Evolutionary conservation across 2,329 filamentous ascomycete genomes (phyloP), one percentile per base, ranked within the genome.

Genomic region (Penicillium janthinellum): DNA sequence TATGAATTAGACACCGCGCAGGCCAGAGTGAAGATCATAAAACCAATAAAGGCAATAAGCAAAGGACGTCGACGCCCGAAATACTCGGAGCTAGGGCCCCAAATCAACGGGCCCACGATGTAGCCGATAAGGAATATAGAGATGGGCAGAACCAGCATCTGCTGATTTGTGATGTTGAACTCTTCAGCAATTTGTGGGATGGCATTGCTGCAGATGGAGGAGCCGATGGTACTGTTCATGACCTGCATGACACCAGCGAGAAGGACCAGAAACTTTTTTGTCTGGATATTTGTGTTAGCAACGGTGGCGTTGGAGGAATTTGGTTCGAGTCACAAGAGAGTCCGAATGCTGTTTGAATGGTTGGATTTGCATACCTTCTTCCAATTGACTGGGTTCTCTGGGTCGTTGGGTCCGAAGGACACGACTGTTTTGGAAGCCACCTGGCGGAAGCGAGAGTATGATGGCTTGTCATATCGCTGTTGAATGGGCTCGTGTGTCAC

Each of bases 1-100:
- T 76, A 83, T 7, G 70, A 79, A 1, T 76, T 73, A 0, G 77
- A 74, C 8, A 82, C 58, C 0, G 80, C 80, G 54, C 77, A 81
- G 2, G 72, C 79, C 56, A 80, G 68, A 15, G 75, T 80, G 65
- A 77, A 81, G 3, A 75, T 62, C 52, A 71, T 78, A 57, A 77
- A 81, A 1, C 74, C 64, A 12, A 73, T n/a, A 63, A 86, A 87
- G 0, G 84, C 81, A 2, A 72, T 73, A 0, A 87, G 73, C 64
- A 87, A 64, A 4, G 80, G 74, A 1, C 67, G 66, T 60, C 73
- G 75, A 11, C 80, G 74, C 0, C 80, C 79, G 57, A 74, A 73
- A 35, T 77, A 68, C 50, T 82, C 80, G 1, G 77, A 79, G 12
- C 80, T 67, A 0, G 80, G 79, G 0, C 77, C 78, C 56, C 75